phyloP scores from a whole-genome alignment of 257 asterid species.

The Capsicum chinense region DNA sequence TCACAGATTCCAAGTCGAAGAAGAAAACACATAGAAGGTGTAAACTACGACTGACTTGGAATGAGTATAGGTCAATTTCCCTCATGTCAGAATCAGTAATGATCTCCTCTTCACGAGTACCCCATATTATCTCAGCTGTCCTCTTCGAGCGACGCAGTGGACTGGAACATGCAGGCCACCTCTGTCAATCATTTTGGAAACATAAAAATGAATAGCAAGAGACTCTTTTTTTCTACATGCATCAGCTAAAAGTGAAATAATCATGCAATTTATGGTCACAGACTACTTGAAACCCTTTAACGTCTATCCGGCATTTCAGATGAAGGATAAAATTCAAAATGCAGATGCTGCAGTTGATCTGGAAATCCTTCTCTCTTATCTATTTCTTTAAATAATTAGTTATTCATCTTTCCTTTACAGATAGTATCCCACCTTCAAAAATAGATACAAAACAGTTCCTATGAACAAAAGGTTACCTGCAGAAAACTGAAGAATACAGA shows the following conservation, averaged over 20 bases:
- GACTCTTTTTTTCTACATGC: constrained; percentile 16
- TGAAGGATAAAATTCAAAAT: background rate
- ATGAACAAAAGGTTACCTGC: background rate
- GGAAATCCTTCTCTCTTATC: constrained; percentile 1
- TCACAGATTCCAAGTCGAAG: constrained; percentile 21
- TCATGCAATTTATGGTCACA: background rate
- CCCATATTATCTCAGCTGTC: constrained; percentile 97
- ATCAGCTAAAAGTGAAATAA: constrained; percentile 7
- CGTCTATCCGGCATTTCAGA: background rate
- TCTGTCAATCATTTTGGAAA: constrained; percentile 34
- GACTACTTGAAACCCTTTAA: constrained; percentile 8
- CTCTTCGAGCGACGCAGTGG: constrained; percentile 88
- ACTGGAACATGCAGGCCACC: constrained; percentile 50
- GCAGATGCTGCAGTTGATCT: background rate
- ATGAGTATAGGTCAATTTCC: constrained; percentile 93
- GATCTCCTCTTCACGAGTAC: constrained; percentile 69
- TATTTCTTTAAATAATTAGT: background rate
- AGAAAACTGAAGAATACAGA: background rate
- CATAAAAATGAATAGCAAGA: constrained; percentile 21
- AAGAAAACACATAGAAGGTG: background rate
- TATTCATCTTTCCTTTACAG: background rate
- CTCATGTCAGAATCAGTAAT: constrained; percentile 76
- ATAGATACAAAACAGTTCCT: background rate
- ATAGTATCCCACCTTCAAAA: background rate
- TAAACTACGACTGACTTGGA: constrained; percentile 66